phyloP scores from a whole-genome alignment of 1,284 basidiomycete species.

The Microbotryum saponariae region DNA sequence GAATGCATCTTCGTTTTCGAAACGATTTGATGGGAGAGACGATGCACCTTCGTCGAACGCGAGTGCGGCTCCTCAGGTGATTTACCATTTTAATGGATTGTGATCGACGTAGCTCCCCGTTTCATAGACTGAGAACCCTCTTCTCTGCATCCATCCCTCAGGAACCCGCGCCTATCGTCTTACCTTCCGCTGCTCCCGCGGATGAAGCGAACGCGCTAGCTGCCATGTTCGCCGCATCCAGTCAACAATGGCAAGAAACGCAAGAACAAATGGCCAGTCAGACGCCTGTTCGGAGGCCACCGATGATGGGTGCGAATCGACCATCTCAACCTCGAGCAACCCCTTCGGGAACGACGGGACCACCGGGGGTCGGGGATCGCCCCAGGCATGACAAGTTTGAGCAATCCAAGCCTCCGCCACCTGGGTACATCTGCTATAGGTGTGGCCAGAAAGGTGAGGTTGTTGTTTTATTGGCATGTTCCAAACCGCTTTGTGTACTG shows the following conservation, averaged over 20 bases:
- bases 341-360: too few relatives aligned
- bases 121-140: too few relatives aligned
- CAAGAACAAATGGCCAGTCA: conserved; percentile 96
- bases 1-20: conserved; percentile 54
- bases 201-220: conserved; percentile 84
- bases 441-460: conserved; percentile 89
- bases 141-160: conserved; percentile 1
- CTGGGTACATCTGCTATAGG: conserved; percentile 97
- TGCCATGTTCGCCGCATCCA: conserved; percentile 88
- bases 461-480: conserved; percentile 15
- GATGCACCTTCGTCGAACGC: conserved; percentile 37
- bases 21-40: conserved; percentile 80
- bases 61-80: too few relatives aligned
- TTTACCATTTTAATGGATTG: too few relatives aligned
- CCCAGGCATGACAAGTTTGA: too few relatives aligned
- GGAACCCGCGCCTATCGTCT: conserved; percentile 14
- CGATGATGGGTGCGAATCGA: too few relatives aligned
- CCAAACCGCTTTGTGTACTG: conserved; percentile 3
- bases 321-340: too few relatives aligned
- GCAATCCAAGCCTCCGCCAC: conserved; percentile 51
- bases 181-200: conserved; percentile 38
- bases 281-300: conserved; percentile 35
- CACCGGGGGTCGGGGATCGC: too few relatives aligned
- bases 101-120: too few relatives aligned
- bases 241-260: conserved; percentile 88